Conservation (phyloP, 2,329 filamentous ascomycete species). For the Ambrosiella xylebori region DNA sequence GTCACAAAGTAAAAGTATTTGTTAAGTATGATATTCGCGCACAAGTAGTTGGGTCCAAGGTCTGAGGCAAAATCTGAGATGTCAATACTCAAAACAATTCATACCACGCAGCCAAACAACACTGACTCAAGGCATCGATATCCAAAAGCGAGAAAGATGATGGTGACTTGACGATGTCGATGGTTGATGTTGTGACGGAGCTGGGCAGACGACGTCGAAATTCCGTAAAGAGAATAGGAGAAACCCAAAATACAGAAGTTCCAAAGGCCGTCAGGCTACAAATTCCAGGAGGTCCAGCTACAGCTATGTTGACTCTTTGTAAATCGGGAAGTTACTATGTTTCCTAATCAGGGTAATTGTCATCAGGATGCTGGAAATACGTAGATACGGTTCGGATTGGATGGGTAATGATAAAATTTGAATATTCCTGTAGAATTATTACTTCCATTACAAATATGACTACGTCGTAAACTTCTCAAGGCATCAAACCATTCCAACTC, state of each 20-base stretch:
- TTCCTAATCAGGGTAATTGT: neutral
- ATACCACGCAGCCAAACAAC: neutral
- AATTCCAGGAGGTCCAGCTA: neutral
- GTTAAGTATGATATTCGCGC: neutral
- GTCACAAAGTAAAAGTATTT: neutral
- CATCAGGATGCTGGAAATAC: too few species aligned
- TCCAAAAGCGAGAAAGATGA: neutral
- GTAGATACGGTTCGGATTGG: neutral
- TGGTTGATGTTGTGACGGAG: neutral
- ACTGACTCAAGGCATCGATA: neutral
- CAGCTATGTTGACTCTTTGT: neutral
- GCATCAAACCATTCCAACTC: neutral
- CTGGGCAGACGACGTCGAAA: too few species aligned
- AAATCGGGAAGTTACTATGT: neutral
- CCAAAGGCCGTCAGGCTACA: too few species aligned
- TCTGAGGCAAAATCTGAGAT: neutral
- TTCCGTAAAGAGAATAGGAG: too few species aligned
- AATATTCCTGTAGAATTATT: too few species aligned
- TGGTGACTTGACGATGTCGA: neutral
- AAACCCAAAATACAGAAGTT: too few species aligned
- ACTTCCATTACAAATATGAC: too few species aligned
- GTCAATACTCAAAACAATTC: neutral
- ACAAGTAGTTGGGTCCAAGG: neutral
- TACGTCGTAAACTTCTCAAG: too few species aligned
- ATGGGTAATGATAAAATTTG: neutral